Evolutionary conservation across 345 rosid species (phyloP).

Genomic region (Anacardium occidentale): DNA sequence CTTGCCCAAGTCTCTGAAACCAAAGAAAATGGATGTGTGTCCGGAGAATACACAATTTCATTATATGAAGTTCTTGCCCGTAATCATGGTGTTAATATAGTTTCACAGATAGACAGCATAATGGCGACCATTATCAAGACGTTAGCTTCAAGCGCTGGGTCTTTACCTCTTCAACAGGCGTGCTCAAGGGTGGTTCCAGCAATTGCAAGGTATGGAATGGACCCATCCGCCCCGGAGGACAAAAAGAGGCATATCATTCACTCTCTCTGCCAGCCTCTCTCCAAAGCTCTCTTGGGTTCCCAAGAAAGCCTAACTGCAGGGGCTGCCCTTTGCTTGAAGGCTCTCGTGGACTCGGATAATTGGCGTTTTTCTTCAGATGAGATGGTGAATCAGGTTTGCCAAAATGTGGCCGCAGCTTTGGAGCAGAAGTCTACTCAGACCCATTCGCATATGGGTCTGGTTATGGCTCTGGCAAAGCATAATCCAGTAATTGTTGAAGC

Average conservation of each 20-base stretch:
- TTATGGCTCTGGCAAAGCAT: constrained; percentile 83
- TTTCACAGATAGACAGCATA: constrained; percentile 84
- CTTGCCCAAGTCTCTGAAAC: constrained; percentile 88
- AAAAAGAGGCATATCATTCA: constrained; percentile 73
- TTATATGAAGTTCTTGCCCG: constrained; percentile 95
- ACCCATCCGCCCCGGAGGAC: constrained; percentile 64
- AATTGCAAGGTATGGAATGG: constrained; percentile 86
- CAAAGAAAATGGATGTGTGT: constrained; percentile 77
- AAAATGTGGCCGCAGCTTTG: constrained; percentile 79
- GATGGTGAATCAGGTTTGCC: constrained; percentile 87
- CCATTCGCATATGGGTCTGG: constrained; percentile 69
- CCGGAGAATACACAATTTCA: constrained; percentile 87
- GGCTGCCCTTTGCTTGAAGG: constrained; percentile 83
- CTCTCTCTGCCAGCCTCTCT: constrained; percentile 80
- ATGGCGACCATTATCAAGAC: constrained; percentile 83
- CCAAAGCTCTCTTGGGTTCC: constrained; percentile 71
- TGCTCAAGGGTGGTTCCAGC: constrained; percentile 94
- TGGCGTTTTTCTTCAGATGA: constrained; percentile 92
- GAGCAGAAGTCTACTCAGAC: constrained; percentile 73
- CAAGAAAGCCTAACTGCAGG: constrained; percentile 86
- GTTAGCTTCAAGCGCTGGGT: constrained; percentile 83
- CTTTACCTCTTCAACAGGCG: constrained; percentile 94
- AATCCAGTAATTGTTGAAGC: constrained; percentile 85
- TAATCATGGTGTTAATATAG: constrained; percentile 87
- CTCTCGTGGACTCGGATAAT: constrained; percentile 84